phyloP scores from a whole-genome alignment of 306 rosid species.

The Quercus agrifolia region DNA sequence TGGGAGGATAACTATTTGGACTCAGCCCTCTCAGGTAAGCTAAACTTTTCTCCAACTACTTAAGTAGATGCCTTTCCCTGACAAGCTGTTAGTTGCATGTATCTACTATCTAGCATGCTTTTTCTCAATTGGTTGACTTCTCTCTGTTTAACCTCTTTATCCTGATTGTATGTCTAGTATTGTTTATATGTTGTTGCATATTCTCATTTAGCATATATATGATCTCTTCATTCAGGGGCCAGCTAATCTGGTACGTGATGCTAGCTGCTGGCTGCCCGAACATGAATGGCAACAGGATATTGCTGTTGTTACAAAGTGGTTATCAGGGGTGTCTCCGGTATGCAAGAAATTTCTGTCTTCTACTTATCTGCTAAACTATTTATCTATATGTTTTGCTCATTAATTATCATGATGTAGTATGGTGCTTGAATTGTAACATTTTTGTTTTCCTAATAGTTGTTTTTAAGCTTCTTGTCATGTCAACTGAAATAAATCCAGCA shows the following conservation, averaged over 20 bases:
- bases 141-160: not conserved
- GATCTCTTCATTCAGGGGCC: slow-evolving; percentile 64
- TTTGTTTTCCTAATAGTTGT: not conserved
- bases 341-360: slow-evolving; percentile 21
- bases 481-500: not conserved
- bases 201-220: slow-evolving; percentile 16
- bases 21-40: slow-evolving; percentile 93
- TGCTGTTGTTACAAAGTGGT: slow-evolving; percentile 99
- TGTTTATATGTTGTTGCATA: not conserved
- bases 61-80: slow-evolving; percentile 4
- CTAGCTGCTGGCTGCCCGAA: slow-evolving; percentile 89
- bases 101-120: too few relatives aligned
- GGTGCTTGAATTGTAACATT: slow-evolving; percentile 3
- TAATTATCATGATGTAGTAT: not conserved
- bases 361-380: slow-evolving; percentile 1
- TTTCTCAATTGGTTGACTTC: not conserved
- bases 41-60: slow-evolving; percentile 9
- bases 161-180: not conserved
- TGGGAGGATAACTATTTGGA: slow-evolving; percentile 97
- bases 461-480: not conserved
- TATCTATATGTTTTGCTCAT: not conserved
- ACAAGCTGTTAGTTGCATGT: not conserved
- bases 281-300: slow-evolving; percentile 99
- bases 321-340: slow-evolving; percentile 96
- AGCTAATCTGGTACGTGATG: slow-evolving; percentile 80